Percentiles rank a stretch among this genome's conserved stretches.
Evolutionary conservation across 495 filamentous ascomycete species (phyloP).

Genomic region (Podospora didyma): DNA sequence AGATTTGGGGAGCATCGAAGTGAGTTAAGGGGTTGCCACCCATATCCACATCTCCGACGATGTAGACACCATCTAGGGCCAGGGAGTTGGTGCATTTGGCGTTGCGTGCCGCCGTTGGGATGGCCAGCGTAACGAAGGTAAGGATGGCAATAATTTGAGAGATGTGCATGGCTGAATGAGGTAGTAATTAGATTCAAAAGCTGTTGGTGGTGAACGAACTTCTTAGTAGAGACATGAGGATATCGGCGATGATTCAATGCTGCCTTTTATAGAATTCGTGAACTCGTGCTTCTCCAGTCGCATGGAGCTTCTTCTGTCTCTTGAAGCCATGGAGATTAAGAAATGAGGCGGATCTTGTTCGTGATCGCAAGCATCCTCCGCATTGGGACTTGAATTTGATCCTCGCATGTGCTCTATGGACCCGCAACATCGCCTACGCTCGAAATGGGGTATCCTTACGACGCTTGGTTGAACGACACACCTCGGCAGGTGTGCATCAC

Average conservation of each 20-base stretch:
- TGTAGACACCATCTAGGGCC: not conserved
- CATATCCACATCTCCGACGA: constrained; percentile 19
- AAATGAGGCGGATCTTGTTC: not conserved
- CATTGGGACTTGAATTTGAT: not conserved
- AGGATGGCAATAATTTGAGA: not conserved
- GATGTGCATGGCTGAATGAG: not conserved
- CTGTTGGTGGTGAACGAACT: not conserved
- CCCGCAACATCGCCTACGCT: not conserved
- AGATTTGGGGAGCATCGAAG: constrained; percentile 1
- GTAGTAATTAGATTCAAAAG: not conserved
- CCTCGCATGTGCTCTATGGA: not conserved
- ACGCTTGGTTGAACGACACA: too few species aligned
- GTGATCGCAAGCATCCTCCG: constrained; percentile 1
- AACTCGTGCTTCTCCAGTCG: not conserved
- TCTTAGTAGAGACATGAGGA: not conserved
- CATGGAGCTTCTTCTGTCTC: not conserved
- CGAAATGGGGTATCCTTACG: not conserved
- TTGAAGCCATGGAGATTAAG: not conserved
- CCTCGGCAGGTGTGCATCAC: too few species aligned
- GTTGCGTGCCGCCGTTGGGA: not conserved
- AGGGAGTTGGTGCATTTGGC: not conserved
- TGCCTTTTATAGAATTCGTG: not conserved
- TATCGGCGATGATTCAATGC: not conserved
- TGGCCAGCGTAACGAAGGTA: not conserved
- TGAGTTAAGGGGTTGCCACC: not conserved